Percentiles rank a stretch among this genome's conserved stretches.
phyloP scores from a whole-genome alignment of 1,284 basidiomycete genomes.

The Inonotus obliquus region DNA sequence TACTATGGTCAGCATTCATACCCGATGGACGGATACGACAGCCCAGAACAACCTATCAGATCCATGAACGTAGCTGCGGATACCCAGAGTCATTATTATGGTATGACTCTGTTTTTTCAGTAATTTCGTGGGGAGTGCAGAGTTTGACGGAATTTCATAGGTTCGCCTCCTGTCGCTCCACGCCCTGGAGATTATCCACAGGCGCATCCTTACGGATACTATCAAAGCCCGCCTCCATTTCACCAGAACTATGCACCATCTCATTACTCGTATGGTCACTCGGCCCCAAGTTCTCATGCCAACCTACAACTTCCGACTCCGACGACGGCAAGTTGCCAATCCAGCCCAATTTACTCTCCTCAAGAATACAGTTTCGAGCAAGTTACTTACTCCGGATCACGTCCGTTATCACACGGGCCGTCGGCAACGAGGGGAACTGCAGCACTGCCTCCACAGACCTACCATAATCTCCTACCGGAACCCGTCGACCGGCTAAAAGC shows the following conservation, averaged over 20 bases:
- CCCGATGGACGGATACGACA: conserved; percentile 4
- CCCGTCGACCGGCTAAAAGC: conserved; percentile 22
- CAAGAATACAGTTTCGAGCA: conserved; percentile 10
- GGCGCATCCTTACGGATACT: background rate
- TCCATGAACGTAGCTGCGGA: background rate
- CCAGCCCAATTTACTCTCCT: conserved; percentile 14
- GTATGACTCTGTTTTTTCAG: background rate
- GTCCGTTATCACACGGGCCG: background rate
- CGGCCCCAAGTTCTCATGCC: background rate
- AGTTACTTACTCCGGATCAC: background rate
- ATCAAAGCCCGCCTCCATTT: background rate
- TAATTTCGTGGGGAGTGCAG: background rate
- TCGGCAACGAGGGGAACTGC: background rate
- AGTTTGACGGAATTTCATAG: background rate
- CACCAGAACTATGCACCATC: conserved; percentile 4
- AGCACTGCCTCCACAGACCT: background rate
- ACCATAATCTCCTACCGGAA: conserved; percentile 30
- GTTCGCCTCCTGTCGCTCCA: background rate
- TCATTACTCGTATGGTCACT: background rate
- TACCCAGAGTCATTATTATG: conserved; percentile 8
- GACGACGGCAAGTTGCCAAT: conserved; percentile 13
- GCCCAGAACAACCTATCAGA: conserved; percentile 1
- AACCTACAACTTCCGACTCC: conserved; percentile 12
- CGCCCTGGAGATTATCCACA: conserved; percentile 8
- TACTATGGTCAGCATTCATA: background rate